Evolutionary conservation across 2,329 filamentous ascomycete genomes (phyloP), one percentile per base, ranked within the genome.

Genomic region (Podosphaera aphanis): DNA sequence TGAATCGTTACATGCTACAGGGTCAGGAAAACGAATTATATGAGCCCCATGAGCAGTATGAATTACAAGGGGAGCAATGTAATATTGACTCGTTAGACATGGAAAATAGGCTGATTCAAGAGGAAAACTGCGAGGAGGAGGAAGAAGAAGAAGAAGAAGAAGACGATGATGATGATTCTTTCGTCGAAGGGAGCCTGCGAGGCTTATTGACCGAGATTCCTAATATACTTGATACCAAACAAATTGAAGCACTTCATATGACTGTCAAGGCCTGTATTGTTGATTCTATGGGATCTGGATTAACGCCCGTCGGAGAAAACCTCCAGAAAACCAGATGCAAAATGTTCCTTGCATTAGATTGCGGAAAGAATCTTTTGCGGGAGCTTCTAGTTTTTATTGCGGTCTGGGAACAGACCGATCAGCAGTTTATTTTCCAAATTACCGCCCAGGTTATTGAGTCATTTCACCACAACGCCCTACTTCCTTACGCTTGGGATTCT

Each of bases 241-340:
- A 95, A 62, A 94, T 94, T 46, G 88, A 95, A 61, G 86, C 90
- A 5, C 65, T 95, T 45, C 88, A 93, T 46, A 93, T 94, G 86
- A 92, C 94, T 49, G 79, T 95, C 55, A 93, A 94, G 66, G 86
- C 83, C 13, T 92, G 86, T 50, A 92, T 95, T 45, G 75, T 93
- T 19, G 83, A 92, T 55, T 77, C 75, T n/a, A 69, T 74, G 48
- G 82, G 81, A 49, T 79, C 80, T 51, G 74, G 77, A 0, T 64
- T 74, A 6, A 80, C 77, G 39, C 62, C 66, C 8, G 70, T 70
- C 11, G 79, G 78, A 16, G 81, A 84, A 57, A 93, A 88, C 57
- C 77, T 93, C 63, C 85, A 94, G 61, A 83, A 85, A 50, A 83
- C 88, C 1, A 70, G 88, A 19, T 94, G 86, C 56, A 82, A 92